Percentiles rank a stretch among this genome's conserved stretches.
Evolutionary conservation across 2,329 filamentous ascomycete genomes (phyloP).

Genomic region (Hypoxylon sp.): DNA sequence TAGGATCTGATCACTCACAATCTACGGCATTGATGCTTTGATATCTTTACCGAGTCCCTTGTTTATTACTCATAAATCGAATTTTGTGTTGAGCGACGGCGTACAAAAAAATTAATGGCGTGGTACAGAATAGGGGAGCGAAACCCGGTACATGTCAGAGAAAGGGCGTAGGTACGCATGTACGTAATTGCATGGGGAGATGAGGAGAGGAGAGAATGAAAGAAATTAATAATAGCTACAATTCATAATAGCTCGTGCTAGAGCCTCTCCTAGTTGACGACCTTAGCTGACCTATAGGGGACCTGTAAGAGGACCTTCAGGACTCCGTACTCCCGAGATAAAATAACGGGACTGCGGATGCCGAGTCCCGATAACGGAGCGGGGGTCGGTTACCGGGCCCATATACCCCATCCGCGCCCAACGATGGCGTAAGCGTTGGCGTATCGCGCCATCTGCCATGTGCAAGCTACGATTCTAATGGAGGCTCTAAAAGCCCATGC

Average conservation of each 20-base stretch:
- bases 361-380: conserved; percentile 47
- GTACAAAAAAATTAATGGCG: conserved; percentile 42
- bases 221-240: conserved; percentile 40
- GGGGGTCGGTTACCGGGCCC: conserved; percentile 3
- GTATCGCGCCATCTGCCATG: conserved; percentile 9
- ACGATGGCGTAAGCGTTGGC: conserved; percentile 29
- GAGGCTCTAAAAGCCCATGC: conserved; percentile 2
- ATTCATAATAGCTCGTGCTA: conserved; percentile 18
- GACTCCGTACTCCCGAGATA: conserved; percentile 21
- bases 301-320: too few species aligned
- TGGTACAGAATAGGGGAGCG: conserved; percentile 24
- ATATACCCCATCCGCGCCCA: conserved; percentile 20
- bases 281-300: not conserved
- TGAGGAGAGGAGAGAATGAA: conserved; percentile 28
- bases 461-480: conserved; percentile 10
- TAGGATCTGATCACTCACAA: conserved; percentile 43
- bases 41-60: conserved; percentile 31
- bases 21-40: conserved; percentile 30
- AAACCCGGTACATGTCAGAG: conserved; percentile 38
- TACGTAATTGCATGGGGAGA: conserved; percentile 33
- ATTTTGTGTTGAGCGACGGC: conserved; percentile 42
- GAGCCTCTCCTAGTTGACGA: not conserved
- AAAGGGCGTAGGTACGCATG: conserved; percentile 37
- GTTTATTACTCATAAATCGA: conserved; percentile 38
- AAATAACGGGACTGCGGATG: conserved; percentile 22